Conservation (phyloP, 2,329 filamentous ascomycete genomes). For the Hyphodiscus sp. region DNA sequence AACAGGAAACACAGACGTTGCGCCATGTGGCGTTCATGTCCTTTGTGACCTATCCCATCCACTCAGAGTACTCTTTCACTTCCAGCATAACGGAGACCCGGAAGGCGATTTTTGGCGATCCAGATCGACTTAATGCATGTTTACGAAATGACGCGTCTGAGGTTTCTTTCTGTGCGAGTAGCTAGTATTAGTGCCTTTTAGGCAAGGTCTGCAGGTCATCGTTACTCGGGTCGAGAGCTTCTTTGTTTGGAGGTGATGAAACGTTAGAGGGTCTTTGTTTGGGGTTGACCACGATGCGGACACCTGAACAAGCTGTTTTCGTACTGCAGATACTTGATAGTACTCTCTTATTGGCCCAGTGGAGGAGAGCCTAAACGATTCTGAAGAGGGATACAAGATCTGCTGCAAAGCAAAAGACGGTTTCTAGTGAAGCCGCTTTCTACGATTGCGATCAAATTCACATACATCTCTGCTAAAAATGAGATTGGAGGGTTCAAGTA, state of each 20-base stretch:
- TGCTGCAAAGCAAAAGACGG: not conserved
- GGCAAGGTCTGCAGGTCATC: not conserved
- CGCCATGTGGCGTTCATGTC: not conserved
- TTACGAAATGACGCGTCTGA: constrained; percentile 8
- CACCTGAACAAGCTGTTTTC: too few relatives aligned
- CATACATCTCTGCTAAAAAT: not conserved
- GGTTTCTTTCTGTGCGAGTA: not conserved
- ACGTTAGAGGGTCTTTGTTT: too few relatives aligned
- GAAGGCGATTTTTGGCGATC: not conserved
- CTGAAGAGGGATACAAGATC: too few relatives aligned
- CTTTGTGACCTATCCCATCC: not conserved
- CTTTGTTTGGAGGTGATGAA: too few relatives aligned
- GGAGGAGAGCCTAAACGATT: not conserved
- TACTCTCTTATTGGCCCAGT: not conserved
- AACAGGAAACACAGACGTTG: not conserved
- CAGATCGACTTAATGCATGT: constrained; percentile 1
- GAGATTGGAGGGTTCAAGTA: not conserved
- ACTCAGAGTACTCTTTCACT: too few relatives aligned
- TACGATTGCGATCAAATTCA: not conserved
- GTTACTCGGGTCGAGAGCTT: not conserved
- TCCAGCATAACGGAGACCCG: not conserved
- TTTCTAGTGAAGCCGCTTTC: not conserved
- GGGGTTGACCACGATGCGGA: too few relatives aligned
- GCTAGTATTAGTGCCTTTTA: not conserved
- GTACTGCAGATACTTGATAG: not conserved